A percentile compares a stretch with the other conserved stretches of the same genome.
Evolutionary conservation across 179 eudicot genomes (phyloP).

Genomic region (Spergularia azorica): DNA sequence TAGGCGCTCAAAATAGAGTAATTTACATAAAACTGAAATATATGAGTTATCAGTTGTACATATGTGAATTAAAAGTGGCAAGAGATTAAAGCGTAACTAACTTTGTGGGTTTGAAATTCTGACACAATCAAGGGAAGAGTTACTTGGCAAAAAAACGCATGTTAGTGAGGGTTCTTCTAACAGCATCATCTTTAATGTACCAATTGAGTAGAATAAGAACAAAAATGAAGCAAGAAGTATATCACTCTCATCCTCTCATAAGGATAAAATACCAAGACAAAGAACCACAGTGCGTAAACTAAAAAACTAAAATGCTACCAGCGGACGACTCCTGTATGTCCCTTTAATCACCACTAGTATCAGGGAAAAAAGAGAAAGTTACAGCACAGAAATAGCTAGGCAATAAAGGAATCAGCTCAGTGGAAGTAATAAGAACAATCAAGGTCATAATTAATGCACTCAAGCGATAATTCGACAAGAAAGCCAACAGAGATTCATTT

Average conservation of each 20-base stretch:
- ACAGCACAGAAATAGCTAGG: background rate
- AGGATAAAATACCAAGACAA: background rate
- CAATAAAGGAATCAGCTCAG: background rate
- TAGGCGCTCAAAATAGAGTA: background rate
- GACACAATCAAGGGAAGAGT: background rate
- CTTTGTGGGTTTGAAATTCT: background rate
- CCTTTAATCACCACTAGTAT: background rate
- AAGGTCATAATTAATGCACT: background rate
- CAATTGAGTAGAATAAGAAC: background rate
- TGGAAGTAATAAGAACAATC: background rate
- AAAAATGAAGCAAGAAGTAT: background rate
- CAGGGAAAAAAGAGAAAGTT: background rate
- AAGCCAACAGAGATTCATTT: background rate
- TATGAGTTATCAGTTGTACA: no score
- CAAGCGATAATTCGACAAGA: background rate
- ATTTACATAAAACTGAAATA: background rate
- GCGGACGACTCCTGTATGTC: background rate
- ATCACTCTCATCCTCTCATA: background rate
- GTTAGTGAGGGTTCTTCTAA: background rate
- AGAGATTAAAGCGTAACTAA: no score
- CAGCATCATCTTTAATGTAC: background rate
- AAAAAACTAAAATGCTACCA: background rate
- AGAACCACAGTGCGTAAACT: background rate
- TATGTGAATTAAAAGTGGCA: no score
- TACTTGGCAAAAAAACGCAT: background rate